A percentile compares a stretch with the other conserved stretches of the same genome.
Evolutionary conservation across 140 eudicot genomes (phyloP).

Genomic region (Oenanthe javanica): DNA sequence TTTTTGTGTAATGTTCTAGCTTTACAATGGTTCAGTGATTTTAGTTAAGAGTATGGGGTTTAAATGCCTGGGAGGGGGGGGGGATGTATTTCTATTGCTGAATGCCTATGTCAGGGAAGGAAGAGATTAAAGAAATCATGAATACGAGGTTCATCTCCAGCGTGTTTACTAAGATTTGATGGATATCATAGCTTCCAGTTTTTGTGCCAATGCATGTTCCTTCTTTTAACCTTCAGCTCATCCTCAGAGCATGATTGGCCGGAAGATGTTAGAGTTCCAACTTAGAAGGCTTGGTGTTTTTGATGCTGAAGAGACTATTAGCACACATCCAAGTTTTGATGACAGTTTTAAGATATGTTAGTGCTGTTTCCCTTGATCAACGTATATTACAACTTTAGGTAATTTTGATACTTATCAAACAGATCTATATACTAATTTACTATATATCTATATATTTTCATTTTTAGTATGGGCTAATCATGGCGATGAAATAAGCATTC

Average conservation of each 20-base stretch:
- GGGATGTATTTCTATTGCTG: neutral
- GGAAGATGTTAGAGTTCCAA: constrained; percentile 88
- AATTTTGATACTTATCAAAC: neutral
- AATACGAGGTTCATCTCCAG: neutral
- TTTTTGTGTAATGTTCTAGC: neutral
- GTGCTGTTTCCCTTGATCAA: constrained; percentile 7
- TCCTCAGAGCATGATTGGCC: constrained; percentile 84
- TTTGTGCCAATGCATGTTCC: neutral
- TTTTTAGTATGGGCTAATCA: constrained; percentile 47
- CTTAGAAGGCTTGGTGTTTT: constrained; percentile 84
- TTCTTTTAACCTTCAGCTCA: constrained; percentile 14
- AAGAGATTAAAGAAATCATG: neutral
- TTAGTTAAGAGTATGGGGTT: neutral
- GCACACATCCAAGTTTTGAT: constrained; percentile 63
- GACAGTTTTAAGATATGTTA: constrained; percentile 64
- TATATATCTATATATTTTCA: neutral
- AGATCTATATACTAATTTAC: neutral
- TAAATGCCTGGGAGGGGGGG: neutral
- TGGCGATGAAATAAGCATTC: constrained; percentile 57
- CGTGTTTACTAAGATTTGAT: neutral
- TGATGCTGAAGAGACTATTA: constrained; percentile 63
- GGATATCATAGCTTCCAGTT: neutral
- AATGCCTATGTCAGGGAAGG: neutral
- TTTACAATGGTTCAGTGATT: neutral
- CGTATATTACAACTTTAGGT: neutral